Evolutionary conservation across 345 rosid species (phyloP), one percentile per base, ranked within the genome.

Genomic region (Ceriops zippeliana): DNA sequence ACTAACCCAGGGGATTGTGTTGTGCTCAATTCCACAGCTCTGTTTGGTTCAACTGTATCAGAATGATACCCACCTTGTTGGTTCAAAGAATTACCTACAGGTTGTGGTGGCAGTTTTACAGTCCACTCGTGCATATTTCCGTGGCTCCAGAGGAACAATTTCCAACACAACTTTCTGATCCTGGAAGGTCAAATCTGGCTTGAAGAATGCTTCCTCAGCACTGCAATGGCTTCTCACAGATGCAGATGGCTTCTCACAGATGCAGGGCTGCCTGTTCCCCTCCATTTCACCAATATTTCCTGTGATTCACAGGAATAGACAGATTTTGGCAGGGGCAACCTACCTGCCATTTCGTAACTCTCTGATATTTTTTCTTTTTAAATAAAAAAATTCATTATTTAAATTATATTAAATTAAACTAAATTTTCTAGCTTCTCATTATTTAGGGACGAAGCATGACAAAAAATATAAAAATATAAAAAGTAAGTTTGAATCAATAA

Each of bases 111-210:
- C 27, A 86, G 84, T 75, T 79, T 90, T 58, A 72, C 66, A 11
- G 62, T 71, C 60, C 15, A 61, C 28, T 78, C 76, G 63, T 91
- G 96, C 53, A 83, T 71, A 80, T 88, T 95, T 76, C 99, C 78
- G 69, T 91, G 97, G 76, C 99, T 95, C 99, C 99, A 91, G 7
- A 95, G 88, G 63, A 91, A 89, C 71, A 91, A 69, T 63, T 91
- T 91, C 97, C 97, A 88, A 97, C 96, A 90, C 21, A 95, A 79
- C 52, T 71, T 80, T 52, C 91, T 78, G 73, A 96, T 88, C 42
- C 96, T 86, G 0, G 98, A 93, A 6, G 99, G 97, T 26, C 91
- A 85, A 70, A 93, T 81, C 78, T 93, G 99, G 84, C 91, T 89
- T 0, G 97, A 89, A 9, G 99, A 91, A 66, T 86, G 95, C 79